Percentiles rank a stretch among this genome's conserved stretches.
These are phyloP conservation scores for Sedum album DNA, from an alignment of 164 flowering plant species.

Conservation along the genomic window DNA sequence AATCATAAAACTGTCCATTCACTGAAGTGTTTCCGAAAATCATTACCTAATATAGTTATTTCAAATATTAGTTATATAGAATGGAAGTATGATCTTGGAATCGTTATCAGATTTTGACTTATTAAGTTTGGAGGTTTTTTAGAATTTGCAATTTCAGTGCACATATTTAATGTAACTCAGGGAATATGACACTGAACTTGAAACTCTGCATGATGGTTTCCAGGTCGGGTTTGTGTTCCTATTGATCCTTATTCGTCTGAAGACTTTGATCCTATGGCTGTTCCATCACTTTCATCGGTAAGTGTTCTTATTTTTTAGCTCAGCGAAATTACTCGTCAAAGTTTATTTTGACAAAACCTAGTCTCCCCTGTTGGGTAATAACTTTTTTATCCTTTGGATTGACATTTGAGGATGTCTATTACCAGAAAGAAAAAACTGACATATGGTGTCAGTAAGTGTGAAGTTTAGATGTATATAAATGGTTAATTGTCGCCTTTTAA, in stretches of 20 bases:
- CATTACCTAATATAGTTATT: no score
- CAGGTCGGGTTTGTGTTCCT: slow-evolving; percentile 95
- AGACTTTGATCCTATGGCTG: slow-evolving; percentile 83
- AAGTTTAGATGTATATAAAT: no score
- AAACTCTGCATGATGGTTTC: neutral
- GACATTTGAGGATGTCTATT: neutral
- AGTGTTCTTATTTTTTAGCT: slow-evolving; percentile 13
- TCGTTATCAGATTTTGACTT: neutral
- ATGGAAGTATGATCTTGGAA: no score
- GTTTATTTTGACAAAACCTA: neutral
- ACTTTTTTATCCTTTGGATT: neutral
- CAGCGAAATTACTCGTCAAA: neutral
- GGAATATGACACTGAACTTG: neutral
- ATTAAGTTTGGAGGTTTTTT: neutral
- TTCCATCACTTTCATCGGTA: slow-evolving; percentile 85
- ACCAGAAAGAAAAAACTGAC: neutral
- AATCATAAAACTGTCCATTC: no score
- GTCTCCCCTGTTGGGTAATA: neutral
- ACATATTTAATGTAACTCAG: neutral
- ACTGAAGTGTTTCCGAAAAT: no score
- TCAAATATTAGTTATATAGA: no score
- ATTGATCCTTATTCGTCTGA: slow-evolving; percentile 78
- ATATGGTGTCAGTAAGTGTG: neutral
- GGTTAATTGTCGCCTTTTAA: neutral
- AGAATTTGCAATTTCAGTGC: neutral